Evolutionary conservation across 371 early-diverging fungal genomes (phyloP).

Genomic region (Mucor sp.): DNA sequence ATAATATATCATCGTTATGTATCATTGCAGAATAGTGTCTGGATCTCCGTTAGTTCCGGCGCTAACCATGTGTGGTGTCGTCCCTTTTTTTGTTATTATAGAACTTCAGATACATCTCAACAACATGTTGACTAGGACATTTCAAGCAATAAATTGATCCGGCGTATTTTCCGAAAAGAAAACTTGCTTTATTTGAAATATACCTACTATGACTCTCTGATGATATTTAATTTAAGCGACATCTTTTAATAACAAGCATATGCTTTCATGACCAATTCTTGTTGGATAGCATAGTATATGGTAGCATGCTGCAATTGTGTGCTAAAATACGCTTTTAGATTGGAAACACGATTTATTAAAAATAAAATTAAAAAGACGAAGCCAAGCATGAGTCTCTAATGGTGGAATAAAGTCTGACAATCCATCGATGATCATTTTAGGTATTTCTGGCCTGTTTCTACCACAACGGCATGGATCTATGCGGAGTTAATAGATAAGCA

Average conservation of each 20-base stretch:
- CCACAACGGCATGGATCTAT: not conserved
- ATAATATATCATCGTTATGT: not conserved
- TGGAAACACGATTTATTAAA: not conserved
- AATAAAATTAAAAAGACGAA: constrained; percentile 1
- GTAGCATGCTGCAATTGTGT: not conserved
- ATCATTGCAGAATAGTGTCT: not conserved
- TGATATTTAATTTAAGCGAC: not conserved
- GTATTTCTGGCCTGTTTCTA: not conserved
- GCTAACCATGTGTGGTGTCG: not conserved
- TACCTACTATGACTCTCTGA: no score
- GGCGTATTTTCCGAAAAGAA: not conserved
- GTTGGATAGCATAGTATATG: not conserved
- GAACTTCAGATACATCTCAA: not conserved
- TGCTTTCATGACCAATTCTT: not conserved
- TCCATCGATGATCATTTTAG: not conserved
- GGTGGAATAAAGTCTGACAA: not conserved
- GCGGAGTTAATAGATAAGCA: not conserved
- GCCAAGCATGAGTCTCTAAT: not conserved
- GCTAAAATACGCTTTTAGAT: not conserved
- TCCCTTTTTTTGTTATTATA: not conserved
- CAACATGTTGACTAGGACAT: not conserved
- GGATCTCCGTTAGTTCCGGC: not conserved
- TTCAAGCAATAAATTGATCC: not conserved
- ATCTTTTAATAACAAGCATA: not conserved
- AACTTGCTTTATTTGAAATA: not conserved